Conservation (phyloP, 148 eudicot genomes). For the Fagopyrum tataricum region DNA sequence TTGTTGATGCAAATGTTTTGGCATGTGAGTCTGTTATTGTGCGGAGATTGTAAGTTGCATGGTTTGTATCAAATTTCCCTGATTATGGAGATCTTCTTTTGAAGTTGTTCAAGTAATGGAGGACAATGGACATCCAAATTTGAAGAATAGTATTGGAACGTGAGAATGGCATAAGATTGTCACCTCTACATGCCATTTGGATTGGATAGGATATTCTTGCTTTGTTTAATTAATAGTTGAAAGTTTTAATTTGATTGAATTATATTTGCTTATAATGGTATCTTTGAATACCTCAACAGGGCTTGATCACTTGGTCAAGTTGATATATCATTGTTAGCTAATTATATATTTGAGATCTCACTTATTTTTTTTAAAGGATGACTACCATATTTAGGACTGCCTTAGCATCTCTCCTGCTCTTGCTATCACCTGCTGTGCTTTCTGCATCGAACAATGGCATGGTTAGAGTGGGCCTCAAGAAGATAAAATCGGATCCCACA, state of each 20-base stretch:
- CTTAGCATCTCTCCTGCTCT: conserved; percentile 31
- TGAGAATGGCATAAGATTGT: background rate
- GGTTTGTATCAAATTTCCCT: no score
- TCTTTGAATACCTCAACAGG: background rate
- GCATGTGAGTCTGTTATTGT: no score
- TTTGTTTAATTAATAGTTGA: background rate
- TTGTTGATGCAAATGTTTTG: no score
- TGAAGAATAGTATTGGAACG: background rate
- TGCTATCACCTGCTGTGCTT: conserved; percentile 29
- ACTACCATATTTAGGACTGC: conserved; percentile 24
- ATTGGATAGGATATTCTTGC: background rate
- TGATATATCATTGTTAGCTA: background rate
- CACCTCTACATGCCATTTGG: background rate
- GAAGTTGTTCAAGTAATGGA: no score
- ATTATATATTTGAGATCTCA: background rate
- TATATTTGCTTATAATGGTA: background rate
- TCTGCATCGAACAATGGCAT: conserved; percentile 41
- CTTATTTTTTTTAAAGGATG: conserved; percentile 25
- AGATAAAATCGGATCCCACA: conserved; percentile 46
- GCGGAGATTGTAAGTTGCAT: no score
- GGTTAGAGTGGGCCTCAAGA: conserved; percentile 62
- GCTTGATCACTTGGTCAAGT: background rate
- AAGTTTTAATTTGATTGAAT: background rate
- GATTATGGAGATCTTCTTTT: no score
- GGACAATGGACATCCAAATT: no score